These are phyloP conservation scores for Pythium scleroteichum DNA, from an alignment of 352 stramenopile species.

Conservation along the genomic window DNA sequence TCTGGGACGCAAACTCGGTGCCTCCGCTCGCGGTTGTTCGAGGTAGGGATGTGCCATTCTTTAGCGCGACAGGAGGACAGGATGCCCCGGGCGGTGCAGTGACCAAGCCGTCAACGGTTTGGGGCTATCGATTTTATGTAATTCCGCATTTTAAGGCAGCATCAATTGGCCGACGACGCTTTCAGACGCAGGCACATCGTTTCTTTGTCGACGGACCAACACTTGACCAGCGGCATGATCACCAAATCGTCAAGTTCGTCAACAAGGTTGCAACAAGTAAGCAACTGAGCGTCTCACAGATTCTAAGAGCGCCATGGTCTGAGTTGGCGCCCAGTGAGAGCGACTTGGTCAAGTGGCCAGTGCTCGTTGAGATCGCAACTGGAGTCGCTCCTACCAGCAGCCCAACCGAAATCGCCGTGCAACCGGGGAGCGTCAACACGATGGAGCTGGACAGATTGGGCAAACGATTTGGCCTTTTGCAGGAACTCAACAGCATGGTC, in stretches of 20 bases:
- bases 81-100: background rate
- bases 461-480: conserved; percentile 69
- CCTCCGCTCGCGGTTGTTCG: conserved; percentile 9
- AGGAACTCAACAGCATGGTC: conserved; percentile 70
- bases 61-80: background rate
- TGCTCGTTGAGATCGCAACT: conserved; percentile 59
- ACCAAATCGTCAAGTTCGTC: conserved; percentile 74
- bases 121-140: conserved; percentile 76
- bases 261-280: conserved; percentile 62
- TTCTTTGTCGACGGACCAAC: conserved; percentile 6
- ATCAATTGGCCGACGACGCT: conserved; percentile 53
- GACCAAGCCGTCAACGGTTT: conserved; percentile 16
- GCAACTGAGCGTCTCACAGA: conserved; percentile 44
- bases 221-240: conserved; percentile 42
- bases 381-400: conserved; percentile 6
- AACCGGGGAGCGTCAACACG: background rate
- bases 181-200: conserved; percentile 35
- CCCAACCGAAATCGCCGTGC: background rate
- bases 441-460: conserved; percentile 39
- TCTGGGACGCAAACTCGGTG: conserved; percentile 25
- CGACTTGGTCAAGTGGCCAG: conserved; percentile 71
- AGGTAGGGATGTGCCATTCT: background rate
- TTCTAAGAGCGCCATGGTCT: conserved; percentile 57
- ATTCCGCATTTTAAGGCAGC: conserved; percentile 64
- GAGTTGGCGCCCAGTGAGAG: conserved; percentile 61